phyloP scores from a whole-genome alignment of 139 green algal genomes.

The Asterochloris erici region DNA sequence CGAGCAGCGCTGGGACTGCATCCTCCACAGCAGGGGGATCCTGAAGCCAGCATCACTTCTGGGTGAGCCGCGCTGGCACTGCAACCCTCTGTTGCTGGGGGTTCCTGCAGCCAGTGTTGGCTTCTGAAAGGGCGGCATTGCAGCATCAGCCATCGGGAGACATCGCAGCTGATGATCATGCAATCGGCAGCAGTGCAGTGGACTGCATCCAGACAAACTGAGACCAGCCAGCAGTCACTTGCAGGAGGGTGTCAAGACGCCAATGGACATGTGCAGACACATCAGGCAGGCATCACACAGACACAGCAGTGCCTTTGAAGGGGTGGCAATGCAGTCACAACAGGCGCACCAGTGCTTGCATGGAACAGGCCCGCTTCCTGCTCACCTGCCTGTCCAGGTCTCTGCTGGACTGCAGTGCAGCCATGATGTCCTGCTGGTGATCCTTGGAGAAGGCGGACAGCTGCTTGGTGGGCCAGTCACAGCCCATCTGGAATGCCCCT shows the following conservation, averaged over 20 bases:
- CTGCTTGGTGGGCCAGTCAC: constrained; percentile 18
- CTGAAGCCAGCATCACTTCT: not conserved
- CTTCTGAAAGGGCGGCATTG: not conserved
- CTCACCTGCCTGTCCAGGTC: not conserved
- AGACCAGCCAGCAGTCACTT: not conserved
- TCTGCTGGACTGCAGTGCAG: not conserved
- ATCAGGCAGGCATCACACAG: not conserved
- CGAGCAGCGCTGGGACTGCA: constrained; percentile 23
- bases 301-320: too few species aligned
- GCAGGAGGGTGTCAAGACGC: not conserved
- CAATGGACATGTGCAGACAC: not conserved
- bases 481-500: constrained; percentile 24
- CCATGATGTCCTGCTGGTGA: constrained; percentile 40
- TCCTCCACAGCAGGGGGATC: constrained; percentile 3
- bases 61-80: not conserved
- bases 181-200: not conserved
- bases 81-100: not conserved
- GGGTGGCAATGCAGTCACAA: not conserved
- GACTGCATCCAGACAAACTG: not conserved
- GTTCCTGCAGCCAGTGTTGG: not conserved
- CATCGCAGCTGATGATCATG: not conserved
- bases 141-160: not conserved
- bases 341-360: too few species aligned
- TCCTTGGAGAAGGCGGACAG: constrained; percentile 27
- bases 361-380: not conserved